Evolutionary conservation across 192 early-diverging fungal species (phyloP).

Genomic region (Backusella liffmaniae): DNA sequence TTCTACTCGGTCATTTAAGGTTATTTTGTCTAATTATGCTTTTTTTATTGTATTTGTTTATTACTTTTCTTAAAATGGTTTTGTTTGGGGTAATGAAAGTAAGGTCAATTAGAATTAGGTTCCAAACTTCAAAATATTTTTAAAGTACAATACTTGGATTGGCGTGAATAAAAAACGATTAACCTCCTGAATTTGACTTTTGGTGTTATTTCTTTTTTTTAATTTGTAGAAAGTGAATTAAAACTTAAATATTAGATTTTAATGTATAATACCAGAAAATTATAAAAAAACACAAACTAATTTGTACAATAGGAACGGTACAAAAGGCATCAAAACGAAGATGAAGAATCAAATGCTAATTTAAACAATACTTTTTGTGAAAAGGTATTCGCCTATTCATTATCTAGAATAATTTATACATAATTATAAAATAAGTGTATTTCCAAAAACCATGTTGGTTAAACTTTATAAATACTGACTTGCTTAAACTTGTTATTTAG

Average conservation of each 20-base stretch:
- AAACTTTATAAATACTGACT: background rate
- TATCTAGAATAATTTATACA: background rate
- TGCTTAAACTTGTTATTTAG: background rate
- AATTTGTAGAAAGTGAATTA: background rate
- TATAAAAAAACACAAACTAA: no score
- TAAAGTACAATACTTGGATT: background rate
- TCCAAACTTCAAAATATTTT: background rate
- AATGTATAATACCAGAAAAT: background rate
- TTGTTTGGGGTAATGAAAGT: background rate
- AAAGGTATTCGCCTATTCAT: background rate
- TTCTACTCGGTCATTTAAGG: background rate
- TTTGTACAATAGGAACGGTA: no score
- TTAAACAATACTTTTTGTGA: background rate
- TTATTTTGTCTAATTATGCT: background rate
- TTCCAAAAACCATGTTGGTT: no score
- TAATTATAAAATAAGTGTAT: background rate
- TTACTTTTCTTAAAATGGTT: background rate
- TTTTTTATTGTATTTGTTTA: background rate
- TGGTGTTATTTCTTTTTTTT: background rate
- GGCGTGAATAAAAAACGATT: background rate
- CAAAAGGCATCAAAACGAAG: no score
- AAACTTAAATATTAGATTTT: background rate
- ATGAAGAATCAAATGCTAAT: background rate
- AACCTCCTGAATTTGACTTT: background rate
- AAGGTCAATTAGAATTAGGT: background rate